Percentiles rank a stretch among this genome's conserved stretches.
Conservation (phyloP, 768 basidiomycete genomes). For the Hysterangium stoloniferum region DNA sequence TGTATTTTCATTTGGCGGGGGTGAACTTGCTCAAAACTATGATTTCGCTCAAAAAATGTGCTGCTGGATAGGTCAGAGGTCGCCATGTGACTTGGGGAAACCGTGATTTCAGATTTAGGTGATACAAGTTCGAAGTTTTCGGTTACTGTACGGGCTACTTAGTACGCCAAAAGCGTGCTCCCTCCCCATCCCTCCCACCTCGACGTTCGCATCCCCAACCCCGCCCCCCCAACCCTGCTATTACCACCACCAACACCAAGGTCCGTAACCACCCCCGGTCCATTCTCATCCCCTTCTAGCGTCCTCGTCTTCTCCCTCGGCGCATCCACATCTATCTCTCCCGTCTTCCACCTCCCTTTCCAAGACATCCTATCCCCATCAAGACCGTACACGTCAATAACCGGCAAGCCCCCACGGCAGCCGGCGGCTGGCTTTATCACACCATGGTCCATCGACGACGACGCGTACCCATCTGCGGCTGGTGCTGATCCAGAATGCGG, state of each 20-base stretch:
- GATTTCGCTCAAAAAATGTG: too few relatives aligned
- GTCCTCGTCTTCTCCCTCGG: constrained; percentile 54
- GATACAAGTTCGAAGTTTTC: too few relatives aligned
- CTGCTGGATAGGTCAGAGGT: too few relatives aligned
- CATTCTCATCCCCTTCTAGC: constrained; percentile 57
- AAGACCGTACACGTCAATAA: not conserved
- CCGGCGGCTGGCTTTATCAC: too few relatives aligned
- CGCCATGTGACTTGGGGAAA: too few relatives aligned
- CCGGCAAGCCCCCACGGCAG: not conserved
- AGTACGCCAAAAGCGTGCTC: constrained; percentile 43
- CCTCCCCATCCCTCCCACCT: constrained; percentile 15
- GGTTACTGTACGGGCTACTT: too few relatives aligned
- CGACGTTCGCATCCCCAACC: constrained; percentile 11
- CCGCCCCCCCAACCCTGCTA: constrained; percentile 5
- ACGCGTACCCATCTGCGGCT: not conserved
- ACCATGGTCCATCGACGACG: constrained; percentile 18
- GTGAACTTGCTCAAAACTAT: too few relatives aligned
- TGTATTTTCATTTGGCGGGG: too few relatives aligned
- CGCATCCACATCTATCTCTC: constrained; percentile 53
- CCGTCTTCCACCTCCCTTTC: constrained; percentile 18
- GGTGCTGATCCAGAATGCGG: not conserved
- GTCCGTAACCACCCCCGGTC: constrained; percentile 42
- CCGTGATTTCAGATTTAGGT: too few relatives aligned
- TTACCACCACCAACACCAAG: constrained; percentile 46
- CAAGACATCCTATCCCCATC: not conserved